phyloP scores from a whole-genome alignment of 129 eudicot species.

The Flaveria sonorensis region DNA sequence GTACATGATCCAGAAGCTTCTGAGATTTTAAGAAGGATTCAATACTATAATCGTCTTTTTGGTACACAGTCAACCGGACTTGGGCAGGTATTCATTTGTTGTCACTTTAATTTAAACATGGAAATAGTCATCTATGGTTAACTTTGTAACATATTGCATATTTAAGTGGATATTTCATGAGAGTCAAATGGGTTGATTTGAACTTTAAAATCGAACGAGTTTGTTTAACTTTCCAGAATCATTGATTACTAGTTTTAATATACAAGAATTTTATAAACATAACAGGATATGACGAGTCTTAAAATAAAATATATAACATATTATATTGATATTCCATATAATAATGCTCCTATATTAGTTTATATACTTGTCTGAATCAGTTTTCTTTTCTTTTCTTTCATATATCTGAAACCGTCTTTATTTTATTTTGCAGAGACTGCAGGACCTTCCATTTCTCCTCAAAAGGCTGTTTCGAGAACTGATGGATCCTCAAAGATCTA shows the following conservation, averaged over 20 bases:
- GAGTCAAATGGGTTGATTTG: neutral
- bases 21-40: constrained; percentile 54
- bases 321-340: neutral
- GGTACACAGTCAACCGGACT: constrained; percentile 68
- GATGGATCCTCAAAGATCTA: constrained; percentile 88
- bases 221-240: neutral
- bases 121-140: neutral
- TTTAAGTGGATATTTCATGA: neutral
- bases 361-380: neutral
- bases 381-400: neutral
- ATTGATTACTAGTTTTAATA: neutral
- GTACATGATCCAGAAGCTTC: constrained; percentile 51
- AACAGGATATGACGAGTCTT: neutral
- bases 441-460: constrained; percentile 93
- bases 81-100: constrained; percentile 56
- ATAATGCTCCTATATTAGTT: neutral
- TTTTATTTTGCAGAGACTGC: constrained; percentile 65
- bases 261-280: neutral
- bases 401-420: neutral
- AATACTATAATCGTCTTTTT: constrained; percentile 74
- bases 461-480: constrained; percentile 78
- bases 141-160: neutral
- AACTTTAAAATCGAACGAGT: neutral
- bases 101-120: neutral
- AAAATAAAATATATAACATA: neutral